A percentile compares a stretch with the other conserved stretches of the same genome.
phyloP scores from a whole-genome alignment of 2,329 filamentous ascomycete genomes.

The Fusarium scirpi region DNA sequence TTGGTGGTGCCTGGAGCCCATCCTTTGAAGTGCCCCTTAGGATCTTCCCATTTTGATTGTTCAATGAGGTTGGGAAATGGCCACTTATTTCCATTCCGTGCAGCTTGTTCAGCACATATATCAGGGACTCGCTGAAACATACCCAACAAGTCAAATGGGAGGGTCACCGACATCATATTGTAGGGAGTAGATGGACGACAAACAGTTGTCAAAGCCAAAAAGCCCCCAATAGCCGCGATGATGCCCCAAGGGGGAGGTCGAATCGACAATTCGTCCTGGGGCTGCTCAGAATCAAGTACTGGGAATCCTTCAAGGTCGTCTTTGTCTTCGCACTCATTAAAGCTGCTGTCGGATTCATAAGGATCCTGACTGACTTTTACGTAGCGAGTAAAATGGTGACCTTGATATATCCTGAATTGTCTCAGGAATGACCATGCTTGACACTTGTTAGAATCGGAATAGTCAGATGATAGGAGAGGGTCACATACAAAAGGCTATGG shows the following conservation, averaged over 20 bases:
- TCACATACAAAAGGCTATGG: background rate
- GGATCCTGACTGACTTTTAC: background rate
- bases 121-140: slow-evolving; percentile 35
- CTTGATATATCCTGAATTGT: background rate
- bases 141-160: slow-evolving; percentile 46
- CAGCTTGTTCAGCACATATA: slow-evolving; percentile 19
- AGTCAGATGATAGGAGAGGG: background rate
- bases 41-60: slow-evolving; percentile 41
- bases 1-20: slow-evolving; percentile 49
- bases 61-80: slow-evolving; percentile 46
- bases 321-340: background rate
- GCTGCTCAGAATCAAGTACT: background rate
- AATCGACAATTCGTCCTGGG: background rate
- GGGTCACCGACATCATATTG: slow-evolving; percentile 46
- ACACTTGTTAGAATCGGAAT: slow-evolving; percentile 9
- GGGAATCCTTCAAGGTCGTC: background rate
- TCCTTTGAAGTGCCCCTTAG: slow-evolving; percentile 45
- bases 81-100: slow-evolving; percentile 40
- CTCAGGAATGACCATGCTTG: background rate
- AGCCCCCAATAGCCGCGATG: background rate
- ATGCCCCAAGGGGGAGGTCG: background rate
- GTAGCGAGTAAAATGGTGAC: background rate
- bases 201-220: slow-evolving; percentile 18
- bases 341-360: background rate
- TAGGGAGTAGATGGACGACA: slow-evolving; percentile 47